These are phyloP conservation scores for Exophiala calicioides DNA, from an alignment of 2,329 filamentous ascomycete species.

Conservation along the genomic window DNA sequence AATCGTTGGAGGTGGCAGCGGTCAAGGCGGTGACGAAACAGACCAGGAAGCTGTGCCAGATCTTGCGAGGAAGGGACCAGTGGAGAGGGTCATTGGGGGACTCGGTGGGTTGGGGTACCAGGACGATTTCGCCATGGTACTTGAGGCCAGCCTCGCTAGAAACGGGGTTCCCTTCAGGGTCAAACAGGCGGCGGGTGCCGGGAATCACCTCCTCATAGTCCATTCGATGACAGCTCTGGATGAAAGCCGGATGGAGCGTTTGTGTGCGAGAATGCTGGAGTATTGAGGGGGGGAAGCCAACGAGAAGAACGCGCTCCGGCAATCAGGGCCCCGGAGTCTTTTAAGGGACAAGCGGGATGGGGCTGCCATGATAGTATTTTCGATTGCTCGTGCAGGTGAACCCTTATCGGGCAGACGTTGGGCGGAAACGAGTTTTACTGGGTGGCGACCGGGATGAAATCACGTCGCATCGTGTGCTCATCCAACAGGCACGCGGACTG, in stretches of 20 bases:
- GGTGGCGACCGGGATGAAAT: constrained; percentile 3
- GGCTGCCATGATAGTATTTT: no score
- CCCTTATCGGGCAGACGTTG: constrained; percentile 15
- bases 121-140: constrained; percentile 48
- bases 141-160: constrained; percentile 30
- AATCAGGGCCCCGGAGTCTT: constrained; percentile 6
- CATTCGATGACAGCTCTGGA: constrained; percentile 7
- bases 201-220: constrained; percentile 25
- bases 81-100: constrained; percentile 57
- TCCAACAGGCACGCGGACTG: no score
- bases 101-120: constrained; percentile 56
- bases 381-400: no score
- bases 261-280: neutral
- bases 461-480: no score
- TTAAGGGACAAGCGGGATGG: constrained; percentile 10
- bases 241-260: neutral
- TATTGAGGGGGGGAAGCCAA: neutral
- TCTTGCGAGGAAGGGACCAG: constrained; percentile 51
- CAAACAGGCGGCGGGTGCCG: constrained; percentile 31
- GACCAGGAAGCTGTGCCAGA: constrained; percentile 55
- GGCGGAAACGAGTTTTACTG: no score
- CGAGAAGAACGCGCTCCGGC: no score
- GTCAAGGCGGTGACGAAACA: constrained; percentile 58
- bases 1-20: constrained; percentile 59
- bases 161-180: constrained; percentile 26